Evolutionary conservation across 2,329 filamentous ascomycete genomes (phyloP).

Genomic region (Fusarium zealandicum): DNA sequence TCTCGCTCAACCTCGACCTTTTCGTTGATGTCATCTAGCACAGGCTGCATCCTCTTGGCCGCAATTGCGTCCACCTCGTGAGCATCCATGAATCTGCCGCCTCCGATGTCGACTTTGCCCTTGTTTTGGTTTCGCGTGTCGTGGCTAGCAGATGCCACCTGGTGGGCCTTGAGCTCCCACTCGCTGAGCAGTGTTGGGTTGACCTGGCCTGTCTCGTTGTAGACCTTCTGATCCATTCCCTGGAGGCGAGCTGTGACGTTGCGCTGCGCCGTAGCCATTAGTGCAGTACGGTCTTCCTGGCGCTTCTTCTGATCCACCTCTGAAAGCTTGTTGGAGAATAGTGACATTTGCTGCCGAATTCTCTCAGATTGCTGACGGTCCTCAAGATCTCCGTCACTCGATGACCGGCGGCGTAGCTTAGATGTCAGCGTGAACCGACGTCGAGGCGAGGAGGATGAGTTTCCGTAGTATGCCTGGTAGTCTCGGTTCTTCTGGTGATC

Average conservation of each 20-base stretch:
- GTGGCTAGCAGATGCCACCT: slow-evolving; percentile 70
- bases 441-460: slow-evolving; percentile 44
- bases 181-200: slow-evolving; percentile 72
- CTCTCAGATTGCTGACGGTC: slow-evolving; percentile 74
- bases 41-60: slow-evolving; percentile 77
- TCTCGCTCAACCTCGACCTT: slow-evolving; percentile 77
- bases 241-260: slow-evolving; percentile 84
- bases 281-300: slow-evolving; percentile 73
- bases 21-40: slow-evolving; percentile 83
- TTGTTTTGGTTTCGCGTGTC: slow-evolving; percentile 64
- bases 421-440: slow-evolving; percentile 60
- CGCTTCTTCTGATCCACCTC: slow-evolving; percentile 78
- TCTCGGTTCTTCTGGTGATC: slow-evolving; percentile 69
- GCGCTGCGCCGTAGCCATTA: slow-evolving; percentile 81
- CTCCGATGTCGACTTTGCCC: slow-evolving; percentile 73
- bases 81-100: slow-evolving; percentile 80
- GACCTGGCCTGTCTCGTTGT: slow-evolving; percentile 76
- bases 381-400: slow-evolving; percentile 70
- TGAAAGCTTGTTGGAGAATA: slow-evolving; percentile 72
- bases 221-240: slow-evolving; percentile 82
- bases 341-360: slow-evolving; percentile 80
- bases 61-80: slow-evolving; percentile 83
- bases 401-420: slow-evolving; percentile 68
- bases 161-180: slow-evolving; percentile 80
- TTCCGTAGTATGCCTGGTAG: slow-evolving; percentile 81